phyloP scores from a whole-genome alignment of 179 eudicot genomes.

The Silene noctiflora region DNA sequence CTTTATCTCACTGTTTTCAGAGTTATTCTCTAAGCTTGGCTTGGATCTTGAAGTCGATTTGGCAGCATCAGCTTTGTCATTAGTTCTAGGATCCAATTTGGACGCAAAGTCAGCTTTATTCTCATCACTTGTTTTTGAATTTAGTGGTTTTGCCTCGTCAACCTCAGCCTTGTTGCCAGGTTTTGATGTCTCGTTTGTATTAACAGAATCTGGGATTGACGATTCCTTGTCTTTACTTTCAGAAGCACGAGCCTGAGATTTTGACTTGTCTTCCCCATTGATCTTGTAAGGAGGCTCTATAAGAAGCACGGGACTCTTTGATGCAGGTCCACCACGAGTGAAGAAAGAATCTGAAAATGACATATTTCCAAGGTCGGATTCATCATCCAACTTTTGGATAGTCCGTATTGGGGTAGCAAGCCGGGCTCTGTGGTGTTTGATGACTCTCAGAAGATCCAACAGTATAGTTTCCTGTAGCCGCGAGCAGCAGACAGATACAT shows the following conservation, averaged over 20 bases:
- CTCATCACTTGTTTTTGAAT: constrained; percentile 17
- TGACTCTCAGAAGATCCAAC: constrained; percentile 82
- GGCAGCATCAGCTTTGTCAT: constrained; percentile 17
- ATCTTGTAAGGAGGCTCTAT: constrained; percentile 72
- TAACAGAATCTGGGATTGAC: constrained; percentile 30
- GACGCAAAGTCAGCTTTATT: constrained; percentile 23
- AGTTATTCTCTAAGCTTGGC: constrained; percentile 22
- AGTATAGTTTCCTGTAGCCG: constrained; percentile 75
- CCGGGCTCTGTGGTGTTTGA: constrained; percentile 81
- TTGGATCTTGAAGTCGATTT: constrained; percentile 20
- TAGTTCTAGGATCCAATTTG: constrained; percentile 19
- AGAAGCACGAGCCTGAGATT: constrained; percentile 43
- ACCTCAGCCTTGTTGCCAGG: constrained; percentile 32
- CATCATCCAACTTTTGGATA: constrained; percentile 56
- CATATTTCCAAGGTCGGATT: constrained; percentile 47
- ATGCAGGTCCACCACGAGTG: constrained; percentile 43
- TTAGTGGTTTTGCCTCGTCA: constrained; percentile 30
- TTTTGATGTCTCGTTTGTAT: constrained; percentile 37
- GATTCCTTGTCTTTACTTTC: constrained; percentile 34
- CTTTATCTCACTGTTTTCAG: constrained; percentile 17
- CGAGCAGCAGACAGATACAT: constrained; percentile 27
- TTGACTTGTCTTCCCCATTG: constrained; percentile 78
- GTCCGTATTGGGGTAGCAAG: constrained; percentile 98
- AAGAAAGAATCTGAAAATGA: constrained; percentile 53
- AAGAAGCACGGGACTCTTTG: constrained; percentile 59